phyloP scores from a whole-genome alignment of 2,329 filamentous ascomycete species.

The Ophiostoma quercus region DNA sequence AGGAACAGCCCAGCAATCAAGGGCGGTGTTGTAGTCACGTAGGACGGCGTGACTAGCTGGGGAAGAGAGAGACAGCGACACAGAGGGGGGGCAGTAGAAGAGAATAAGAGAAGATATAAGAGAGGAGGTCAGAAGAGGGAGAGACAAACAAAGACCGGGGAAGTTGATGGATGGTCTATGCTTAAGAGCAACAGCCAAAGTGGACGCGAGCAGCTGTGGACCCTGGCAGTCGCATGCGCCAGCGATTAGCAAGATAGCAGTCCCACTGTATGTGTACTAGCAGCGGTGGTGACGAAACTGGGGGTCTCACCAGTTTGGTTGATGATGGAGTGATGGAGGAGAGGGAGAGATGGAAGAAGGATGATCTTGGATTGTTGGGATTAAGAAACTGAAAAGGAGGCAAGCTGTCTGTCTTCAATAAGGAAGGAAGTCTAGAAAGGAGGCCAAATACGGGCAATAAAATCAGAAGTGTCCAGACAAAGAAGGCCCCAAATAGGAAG shows the following conservation, averaged over 20 bases:
- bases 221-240: slow-evolving; percentile 8
- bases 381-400: not conserved
- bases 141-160: not conserved
- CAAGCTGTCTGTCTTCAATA: not conserved
- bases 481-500: not conserved
- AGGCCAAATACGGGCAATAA: not conserved
- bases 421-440: not conserved
- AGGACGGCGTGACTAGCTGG: not conserved
- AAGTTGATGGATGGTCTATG: not conserved
- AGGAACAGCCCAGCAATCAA: not conserved
- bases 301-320: slow-evolving; percentile 1
- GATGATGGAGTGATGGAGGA: not conserved
- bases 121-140: not conserved
- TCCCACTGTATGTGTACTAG: not conserved
- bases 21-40: not conserved
- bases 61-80: no score
- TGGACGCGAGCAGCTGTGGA: slow-evolving; percentile 10
- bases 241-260: slow-evolving; percentile 4
- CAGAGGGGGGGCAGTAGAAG: no score
- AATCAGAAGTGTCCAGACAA: not conserved
- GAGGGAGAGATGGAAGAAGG: not conserved
- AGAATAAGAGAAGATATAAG: not conserved
- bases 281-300: not conserved
- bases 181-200: not conserved
- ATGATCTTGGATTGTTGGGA: no score